Conservation (phyloP, 2,329 filamentous ascomycete species). For the Endothia cerciana region DNA sequence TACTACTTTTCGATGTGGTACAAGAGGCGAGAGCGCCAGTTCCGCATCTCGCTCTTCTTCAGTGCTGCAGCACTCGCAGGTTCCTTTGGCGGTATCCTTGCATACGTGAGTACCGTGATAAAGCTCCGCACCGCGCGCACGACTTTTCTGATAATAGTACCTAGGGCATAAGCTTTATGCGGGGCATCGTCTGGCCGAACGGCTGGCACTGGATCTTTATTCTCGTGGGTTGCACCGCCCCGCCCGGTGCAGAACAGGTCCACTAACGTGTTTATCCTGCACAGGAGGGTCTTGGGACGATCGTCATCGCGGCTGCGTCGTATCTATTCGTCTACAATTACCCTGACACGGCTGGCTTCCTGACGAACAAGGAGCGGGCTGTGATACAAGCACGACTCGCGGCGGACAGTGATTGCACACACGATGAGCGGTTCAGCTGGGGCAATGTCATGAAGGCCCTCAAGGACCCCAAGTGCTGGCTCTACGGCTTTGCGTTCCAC, state of each 20-base stretch:
- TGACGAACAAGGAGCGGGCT: conserved; percentile 56
- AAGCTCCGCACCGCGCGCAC: background rate
- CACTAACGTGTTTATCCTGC: background rate
- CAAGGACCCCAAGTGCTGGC: conserved; percentile 71
- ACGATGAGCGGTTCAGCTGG: conserved; percentile 72
- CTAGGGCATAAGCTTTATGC: conserved; percentile 58
- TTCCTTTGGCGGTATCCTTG: conserved; percentile 60
- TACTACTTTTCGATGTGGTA: conserved; percentile 61
- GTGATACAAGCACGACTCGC: conserved; percentile 67
- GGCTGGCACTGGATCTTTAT: conserved; percentile 67
- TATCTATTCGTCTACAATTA: conserved; percentile 71
- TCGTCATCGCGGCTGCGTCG: conserved; percentile 52
- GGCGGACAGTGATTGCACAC: conserved; percentile 70
- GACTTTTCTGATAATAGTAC: background rate
- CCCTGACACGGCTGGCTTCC: conserved; percentile 61
- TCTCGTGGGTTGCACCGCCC: conserved; percentile 44
- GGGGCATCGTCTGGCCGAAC: conserved; percentile 53
- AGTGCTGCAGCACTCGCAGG: conserved; percentile 58
- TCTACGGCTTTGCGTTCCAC: conserved; percentile 74
- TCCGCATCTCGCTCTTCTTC: conserved; percentile 60
- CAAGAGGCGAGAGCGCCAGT: conserved; percentile 57
- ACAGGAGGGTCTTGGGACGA: conserved; percentile 59
- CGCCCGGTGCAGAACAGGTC: background rate
- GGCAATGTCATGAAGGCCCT: conserved; percentile 64
- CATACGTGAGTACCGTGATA: conserved; percentile 47